These are phyloP conservation scores for Coffea humblotiana DNA, from an alignment of 305 asterid species.

Conservation along the genomic window DNA sequence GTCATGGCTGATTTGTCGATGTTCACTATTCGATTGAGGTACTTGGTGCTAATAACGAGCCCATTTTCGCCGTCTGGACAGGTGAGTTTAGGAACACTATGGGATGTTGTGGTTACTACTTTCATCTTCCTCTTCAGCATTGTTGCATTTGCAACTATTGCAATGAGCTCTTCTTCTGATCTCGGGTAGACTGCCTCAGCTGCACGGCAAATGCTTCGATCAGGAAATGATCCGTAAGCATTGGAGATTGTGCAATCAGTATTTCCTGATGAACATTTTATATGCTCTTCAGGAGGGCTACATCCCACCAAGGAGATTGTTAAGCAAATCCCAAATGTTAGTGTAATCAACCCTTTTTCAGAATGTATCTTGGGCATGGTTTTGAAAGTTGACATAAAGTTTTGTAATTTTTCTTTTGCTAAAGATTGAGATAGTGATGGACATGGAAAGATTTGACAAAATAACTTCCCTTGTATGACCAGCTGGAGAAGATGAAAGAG, in stretches of 20 bases:
- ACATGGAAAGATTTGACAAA: no score
- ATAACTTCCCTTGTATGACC: no score
- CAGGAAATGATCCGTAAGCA: constrained; percentile 6
- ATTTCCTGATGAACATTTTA: constrained; percentile 15
- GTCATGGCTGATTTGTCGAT: background rate
- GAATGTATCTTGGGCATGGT: background rate
- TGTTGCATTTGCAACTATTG: constrained; percentile 11
- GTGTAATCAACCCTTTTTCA: background rate
- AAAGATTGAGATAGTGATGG: no score
- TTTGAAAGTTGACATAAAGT: no score
- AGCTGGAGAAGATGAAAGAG: no score
- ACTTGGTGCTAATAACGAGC: constrained; percentile 14
- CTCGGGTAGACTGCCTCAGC: constrained; percentile 8
- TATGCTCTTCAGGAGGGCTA: constrained; percentile 21
- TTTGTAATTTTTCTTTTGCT: no score
- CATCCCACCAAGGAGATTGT: background rate
- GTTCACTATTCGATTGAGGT: background rate
- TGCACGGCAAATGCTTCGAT: constrained; percentile 10
- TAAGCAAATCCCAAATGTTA: background rate
- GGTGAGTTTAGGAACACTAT: constrained; percentile 12
- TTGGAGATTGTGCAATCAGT: constrained; percentile 22
- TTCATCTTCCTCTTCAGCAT: constrained; percentile 5
- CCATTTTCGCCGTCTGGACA: constrained; percentile 14
- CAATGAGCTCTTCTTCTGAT: background rate
- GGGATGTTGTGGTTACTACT: constrained; percentile 11